Evolutionary conservation across 768 basidiomycete species (phyloP), one percentile per base, ranked within the genome.

Genomic region (Trametes sanguinea): DNA sequence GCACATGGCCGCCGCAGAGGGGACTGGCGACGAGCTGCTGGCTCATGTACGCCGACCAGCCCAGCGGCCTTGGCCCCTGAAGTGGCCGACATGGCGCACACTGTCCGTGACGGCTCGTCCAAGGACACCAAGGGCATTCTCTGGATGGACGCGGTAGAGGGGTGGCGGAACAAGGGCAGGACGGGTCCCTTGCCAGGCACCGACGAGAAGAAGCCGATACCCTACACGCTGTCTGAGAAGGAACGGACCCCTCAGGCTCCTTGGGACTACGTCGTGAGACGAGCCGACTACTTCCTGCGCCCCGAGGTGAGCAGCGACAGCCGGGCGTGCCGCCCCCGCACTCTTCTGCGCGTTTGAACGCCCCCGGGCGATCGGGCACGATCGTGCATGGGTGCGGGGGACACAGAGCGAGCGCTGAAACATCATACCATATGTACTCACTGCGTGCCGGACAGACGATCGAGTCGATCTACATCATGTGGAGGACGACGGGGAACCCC

Each of bases 1-100:
- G 32, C 89, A 91, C 69, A 75, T 84, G 55, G 91, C 88, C 85
- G 90, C 86, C 3, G 90, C 90, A 1, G 81, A 90, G 69, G 89
- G 89, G 16, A n/a, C 77, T 92, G 29, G 86, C 87, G 35, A 81
- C 88, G 69, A 87, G 80, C 13, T 92, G 90, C 69, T 90, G 83
- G 75, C 68, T 85, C 30, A 81, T 83, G 51, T 92, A 91, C 68
- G 87, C 85, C 1, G 90, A 92, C 68, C 83, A 87, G 69, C 81
- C 84, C 6, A 79, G 82, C 3, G 89, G 90, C 2, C 72, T 92
- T 33, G 87, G 84, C 13, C 86, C 90, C 1, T n/a, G 90, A 92
- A 57, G 80, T 83, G 65, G 77, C 81, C 27, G 32, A 68, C 0
- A 84, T 84, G 64, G 45, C 30, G 54, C 51, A 54, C 51, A 54